Percentiles rank a stretch among this genome's conserved stretches.
These are phyloP conservation scores for Entrophospora sp. DNA, from an alignment of 192 early-diverging fungal species.

Conservation along the genomic window DNA sequence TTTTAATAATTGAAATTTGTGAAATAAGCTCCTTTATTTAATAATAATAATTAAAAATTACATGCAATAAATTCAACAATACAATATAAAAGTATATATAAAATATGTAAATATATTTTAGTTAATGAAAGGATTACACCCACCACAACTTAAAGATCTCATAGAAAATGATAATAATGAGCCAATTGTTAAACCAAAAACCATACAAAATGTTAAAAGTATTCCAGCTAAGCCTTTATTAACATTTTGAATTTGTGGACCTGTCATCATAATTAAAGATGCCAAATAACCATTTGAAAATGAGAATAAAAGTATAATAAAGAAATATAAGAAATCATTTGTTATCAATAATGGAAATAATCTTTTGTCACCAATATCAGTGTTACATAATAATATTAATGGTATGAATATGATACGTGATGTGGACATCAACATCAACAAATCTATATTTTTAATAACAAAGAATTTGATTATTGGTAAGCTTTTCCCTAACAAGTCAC, in stretches of 20 bases:
- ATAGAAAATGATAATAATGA: conserved; percentile 43
- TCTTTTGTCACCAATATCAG: conserved; percentile 29
- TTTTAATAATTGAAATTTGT: too few relatives aligned
- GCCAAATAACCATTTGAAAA: conserved; percentile 59
- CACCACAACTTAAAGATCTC: conserved; percentile 28
- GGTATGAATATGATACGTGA: conserved; percentile 51
- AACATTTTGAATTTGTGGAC: conserved; percentile 29
- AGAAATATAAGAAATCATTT: conserved; percentile 38
- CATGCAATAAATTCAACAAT: too few relatives aligned
- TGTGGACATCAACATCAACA: conserved; percentile 38
- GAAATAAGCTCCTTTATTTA: too few relatives aligned
- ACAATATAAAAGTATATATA: too few relatives aligned
- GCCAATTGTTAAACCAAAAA: conserved; percentile 58
- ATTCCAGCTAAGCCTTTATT: conserved; percentile 50
- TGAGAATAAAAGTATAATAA: conserved; percentile 47
- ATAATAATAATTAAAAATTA: too few relatives aligned
- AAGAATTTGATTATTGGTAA: conserved; percentile 42
- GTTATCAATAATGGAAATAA: conserved; percentile 31
- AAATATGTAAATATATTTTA: too few relatives aligned
- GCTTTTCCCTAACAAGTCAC: conserved; percentile 61
- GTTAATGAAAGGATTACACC: too few relatives aligned
- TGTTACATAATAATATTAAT: conserved; percentile 59
- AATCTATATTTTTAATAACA: conserved; percentile 35
- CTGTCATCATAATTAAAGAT: conserved; percentile 54
- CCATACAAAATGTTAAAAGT: conserved; percentile 57